Percentiles rank a stretch among this genome's conserved stretches.
phyloP scores from a whole-genome alignment of 108 stramenopile genomes.

The Thalassiosira profunda region DNA sequence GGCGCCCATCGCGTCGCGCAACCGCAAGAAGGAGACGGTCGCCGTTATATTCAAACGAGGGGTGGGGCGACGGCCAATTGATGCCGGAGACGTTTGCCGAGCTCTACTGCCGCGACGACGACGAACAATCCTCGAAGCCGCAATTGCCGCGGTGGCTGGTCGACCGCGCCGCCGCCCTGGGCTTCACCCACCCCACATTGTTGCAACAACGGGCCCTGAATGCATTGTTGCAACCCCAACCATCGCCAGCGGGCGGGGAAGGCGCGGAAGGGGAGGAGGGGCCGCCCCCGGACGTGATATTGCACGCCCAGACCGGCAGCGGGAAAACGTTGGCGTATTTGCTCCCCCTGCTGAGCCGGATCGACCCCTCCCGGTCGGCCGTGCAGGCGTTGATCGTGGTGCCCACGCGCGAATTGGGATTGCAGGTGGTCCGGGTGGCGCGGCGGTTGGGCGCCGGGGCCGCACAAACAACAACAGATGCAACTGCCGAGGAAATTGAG shows the following conservation, averaged over 20 bases:
- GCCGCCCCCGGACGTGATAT: constrained; percentile 65
- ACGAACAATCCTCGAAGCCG: not conserved
- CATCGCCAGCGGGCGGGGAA: not conserved
- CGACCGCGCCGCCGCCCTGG: constrained; percentile 55
- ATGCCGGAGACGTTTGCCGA: constrained; percentile 61
- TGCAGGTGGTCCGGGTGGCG: constrained; percentile 88
- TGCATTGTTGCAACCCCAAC: constrained; percentile 30
- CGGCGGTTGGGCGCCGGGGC: constrained; percentile 59
- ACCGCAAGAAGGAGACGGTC: too few species aligned
- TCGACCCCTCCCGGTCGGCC: constrained; percentile 54
- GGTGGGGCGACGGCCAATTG: constrained; percentile 48
- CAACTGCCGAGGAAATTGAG: constrained; percentile 4
- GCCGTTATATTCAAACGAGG: constrained; percentile 33
- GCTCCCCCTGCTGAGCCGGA: constrained; percentile 60
- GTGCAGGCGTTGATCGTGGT: constrained; percentile 89
- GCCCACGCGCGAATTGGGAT: constrained; percentile 95
- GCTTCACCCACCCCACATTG: constrained; percentile 66
- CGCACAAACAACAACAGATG: not conserved
- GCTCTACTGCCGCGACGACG: constrained; percentile 38
- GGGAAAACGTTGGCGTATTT: constrained; percentile 86
- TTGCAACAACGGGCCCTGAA: constrained; percentile 72
- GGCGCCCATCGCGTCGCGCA: too few species aligned
- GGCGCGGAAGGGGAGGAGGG: not conserved
- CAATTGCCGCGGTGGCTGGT: constrained; percentile 71
- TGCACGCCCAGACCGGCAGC: constrained; percentile 87